Evolutionary conservation across 352 stramenopile species (phyloP), one percentile per base, ranked within the genome.

Genomic region (Pythium insidiosum): DNA sequence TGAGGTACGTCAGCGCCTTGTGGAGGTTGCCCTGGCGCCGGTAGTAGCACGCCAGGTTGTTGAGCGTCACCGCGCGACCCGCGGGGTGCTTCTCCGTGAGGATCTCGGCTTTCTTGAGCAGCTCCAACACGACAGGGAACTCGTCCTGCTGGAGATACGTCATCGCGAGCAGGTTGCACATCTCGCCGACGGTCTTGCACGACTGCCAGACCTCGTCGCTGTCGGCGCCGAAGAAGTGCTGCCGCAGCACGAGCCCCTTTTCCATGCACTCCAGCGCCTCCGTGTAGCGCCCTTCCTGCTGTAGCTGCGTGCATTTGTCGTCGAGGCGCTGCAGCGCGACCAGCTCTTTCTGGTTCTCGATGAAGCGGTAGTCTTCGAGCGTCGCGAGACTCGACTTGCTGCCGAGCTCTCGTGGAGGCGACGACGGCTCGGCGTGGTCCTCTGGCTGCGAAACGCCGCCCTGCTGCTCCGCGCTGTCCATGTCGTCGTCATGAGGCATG

Each of bases 141-240:
- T 96, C 81, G 35, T 94, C 90, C 45, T 97, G 87, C 58, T 97
- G 91, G 22, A 97, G 52, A 45, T 96, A 97, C n/a, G 81, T 97
- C 91, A 97, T 97, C 6, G 91, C 88, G 16, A 97, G 68, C 18
- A 97, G 57, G 61, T 97, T 97, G 68, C 87, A 97, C 81, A 97
- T 95, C 53, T 97, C 88, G n/a, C 87, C 88, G 6, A 97, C 81
- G 0, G 85, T 96, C 56, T 89, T 90, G 65, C 91, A 97, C 4
- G 82, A 86, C 5, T 55, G 50, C 69, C 81, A 89, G 2, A 97
- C 88, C 47, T 97, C 79, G 23, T 95, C 71, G 24, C 84, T 96
- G 20, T 94, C 87, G 18, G 75, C 72, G 6, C 90, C 90, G 38
- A 96, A 97, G 53, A 97, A 96, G 46, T 97, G 88, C 66, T 97